These are phyloP conservation scores for Beta lomatogona DNA, from an alignment of 179 eudicot genomes.

Conservation along the genomic window DNA sequence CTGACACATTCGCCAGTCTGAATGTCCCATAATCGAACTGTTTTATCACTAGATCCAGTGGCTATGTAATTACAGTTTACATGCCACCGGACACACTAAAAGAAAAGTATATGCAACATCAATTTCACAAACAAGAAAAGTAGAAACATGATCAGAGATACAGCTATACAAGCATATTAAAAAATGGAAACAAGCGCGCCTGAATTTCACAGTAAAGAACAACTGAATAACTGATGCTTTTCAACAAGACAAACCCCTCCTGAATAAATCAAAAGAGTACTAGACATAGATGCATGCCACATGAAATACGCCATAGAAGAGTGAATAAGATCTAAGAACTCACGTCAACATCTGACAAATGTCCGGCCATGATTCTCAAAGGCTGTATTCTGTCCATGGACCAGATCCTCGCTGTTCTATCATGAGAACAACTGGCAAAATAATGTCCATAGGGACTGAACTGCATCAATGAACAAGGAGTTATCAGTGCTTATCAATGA, in stretches of 20 bases:
- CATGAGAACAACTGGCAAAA: slow-evolving; percentile 98
- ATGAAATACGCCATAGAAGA: background rate
- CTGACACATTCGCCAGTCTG: slow-evolving; percentile 92
- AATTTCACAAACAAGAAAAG: slow-evolving; percentile 10
- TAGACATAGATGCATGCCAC: background rate
- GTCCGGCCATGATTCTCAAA: slow-evolving; percentile 94
- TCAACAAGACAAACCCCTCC: background rate
- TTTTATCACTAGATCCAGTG: slow-evolving; percentile 98
- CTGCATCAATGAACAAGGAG: slow-evolving; percentile 52
- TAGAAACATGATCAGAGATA: background rate
- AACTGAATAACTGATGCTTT: background rate
- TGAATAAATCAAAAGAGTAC: background rate
- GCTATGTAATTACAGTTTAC: slow-evolving; percentile 94
- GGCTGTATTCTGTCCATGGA: slow-evolving; percentile 94
- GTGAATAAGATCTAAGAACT: slow-evolving; percentile 31
- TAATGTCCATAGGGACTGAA: slow-evolving; percentile 96
- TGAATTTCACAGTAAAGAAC: background rate
- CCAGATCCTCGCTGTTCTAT: slow-evolving; percentile 97
- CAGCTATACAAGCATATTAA: background rate
- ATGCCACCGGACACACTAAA: slow-evolving; percentile 97
- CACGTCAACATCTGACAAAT: slow-evolving; percentile 98
- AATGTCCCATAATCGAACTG: slow-evolving; percentile 96
- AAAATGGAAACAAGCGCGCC: background rate
- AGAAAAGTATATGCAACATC: slow-evolving; percentile 4
- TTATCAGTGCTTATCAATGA: slow-evolving; percentile 1